A percentile compares a stretch with the other conserved stretches of the same genome.
phyloP scores from a whole-genome alignment of 768 basidiomycete genomes.

The Tephrocybe sp. region DNA sequence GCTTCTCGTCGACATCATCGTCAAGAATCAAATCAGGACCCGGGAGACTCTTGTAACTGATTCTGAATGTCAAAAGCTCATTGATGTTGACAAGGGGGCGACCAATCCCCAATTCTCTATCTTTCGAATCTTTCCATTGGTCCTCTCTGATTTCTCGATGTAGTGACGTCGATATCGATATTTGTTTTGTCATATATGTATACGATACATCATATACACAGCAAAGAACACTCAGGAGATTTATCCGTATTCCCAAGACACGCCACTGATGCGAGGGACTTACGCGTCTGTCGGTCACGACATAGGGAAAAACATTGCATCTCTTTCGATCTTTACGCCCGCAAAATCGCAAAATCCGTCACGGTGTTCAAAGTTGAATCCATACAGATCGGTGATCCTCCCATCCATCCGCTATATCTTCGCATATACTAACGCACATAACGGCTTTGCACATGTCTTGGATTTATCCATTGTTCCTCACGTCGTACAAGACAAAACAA shows the following conservation, averaged over 20 bases:
- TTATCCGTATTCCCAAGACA: background rate
- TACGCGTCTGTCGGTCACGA: background rate
- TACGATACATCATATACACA: too few relatives aligned
- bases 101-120: background rate
- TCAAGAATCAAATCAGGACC: constrained; percentile 10
- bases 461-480: too few relatives aligned
- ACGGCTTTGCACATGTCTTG: too few relatives aligned
- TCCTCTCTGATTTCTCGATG: background rate
- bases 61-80: background rate
- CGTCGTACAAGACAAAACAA: background rate
- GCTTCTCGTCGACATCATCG: constrained; percentile 12
- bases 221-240: background rate
- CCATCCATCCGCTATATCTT: too few relatives aligned
- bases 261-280: background rate
- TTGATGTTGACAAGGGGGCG: background rate
- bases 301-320: background rate
- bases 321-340: background rate
- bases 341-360: background rate
- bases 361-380: background rate
- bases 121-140: background rate
- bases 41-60: constrained; percentile 11
- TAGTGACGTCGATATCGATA: too few relatives aligned
- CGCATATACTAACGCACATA: too few relatives aligned
- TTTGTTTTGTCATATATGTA: too few relatives aligned
- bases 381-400: too few relatives aligned